phyloP scores from a whole-genome alignment of 768 basidiomycete genomes.

The Dendrothele bispora region DNA sequence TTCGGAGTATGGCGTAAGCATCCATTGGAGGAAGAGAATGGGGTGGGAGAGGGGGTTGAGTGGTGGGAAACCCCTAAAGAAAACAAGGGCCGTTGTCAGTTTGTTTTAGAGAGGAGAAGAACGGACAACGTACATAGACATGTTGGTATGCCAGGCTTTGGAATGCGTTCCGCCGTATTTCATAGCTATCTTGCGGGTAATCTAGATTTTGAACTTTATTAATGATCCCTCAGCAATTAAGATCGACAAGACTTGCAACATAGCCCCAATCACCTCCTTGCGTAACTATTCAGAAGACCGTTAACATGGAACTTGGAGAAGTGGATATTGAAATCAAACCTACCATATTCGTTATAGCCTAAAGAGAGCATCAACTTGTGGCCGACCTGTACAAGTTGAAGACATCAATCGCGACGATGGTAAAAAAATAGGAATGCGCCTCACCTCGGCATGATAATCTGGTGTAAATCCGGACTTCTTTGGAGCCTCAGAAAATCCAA shows the following conservation, averaged over 20 bases:
- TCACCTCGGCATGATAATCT: conserved; percentile 36
- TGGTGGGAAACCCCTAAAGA: background rate
- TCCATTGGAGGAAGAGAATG: conserved; percentile 4
- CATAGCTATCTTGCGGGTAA: conserved; percentile 20
- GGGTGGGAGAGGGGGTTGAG: background rate
- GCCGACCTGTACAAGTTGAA: too few species aligned
- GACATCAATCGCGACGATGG: too few species aligned
- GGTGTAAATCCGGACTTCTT: conserved; percentile 37
- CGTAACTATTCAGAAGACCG: conserved; percentile 7
- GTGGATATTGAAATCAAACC: conserved; percentile 5
- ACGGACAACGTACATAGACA: conserved; percentile 21
- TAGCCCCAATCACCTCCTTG: conserved; percentile 40
- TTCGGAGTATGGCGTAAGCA: conserved; percentile 15
- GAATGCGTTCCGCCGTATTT: conserved; percentile 23
- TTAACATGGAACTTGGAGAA: background rate
- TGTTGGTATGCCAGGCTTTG: conserved; percentile 34
- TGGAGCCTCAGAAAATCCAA: conserved; percentile 43
- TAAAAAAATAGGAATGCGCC: background rate
- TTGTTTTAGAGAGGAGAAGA: too few species aligned
- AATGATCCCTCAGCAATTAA: background rate
- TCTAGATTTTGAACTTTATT: conserved; percentile 10
- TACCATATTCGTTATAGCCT: conserved; percentile 33
- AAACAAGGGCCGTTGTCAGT: too few species aligned
- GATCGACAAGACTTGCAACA: conserved; percentile 16
- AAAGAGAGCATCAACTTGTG: conserved; percentile 34